A percentile compares a stretch with the other conserved stretches of the same genome.
Evolutionary conservation across 495 filamentous ascomycete genomes (phyloP).

Genomic region (Pseudotulostoma volvatum): DNA sequence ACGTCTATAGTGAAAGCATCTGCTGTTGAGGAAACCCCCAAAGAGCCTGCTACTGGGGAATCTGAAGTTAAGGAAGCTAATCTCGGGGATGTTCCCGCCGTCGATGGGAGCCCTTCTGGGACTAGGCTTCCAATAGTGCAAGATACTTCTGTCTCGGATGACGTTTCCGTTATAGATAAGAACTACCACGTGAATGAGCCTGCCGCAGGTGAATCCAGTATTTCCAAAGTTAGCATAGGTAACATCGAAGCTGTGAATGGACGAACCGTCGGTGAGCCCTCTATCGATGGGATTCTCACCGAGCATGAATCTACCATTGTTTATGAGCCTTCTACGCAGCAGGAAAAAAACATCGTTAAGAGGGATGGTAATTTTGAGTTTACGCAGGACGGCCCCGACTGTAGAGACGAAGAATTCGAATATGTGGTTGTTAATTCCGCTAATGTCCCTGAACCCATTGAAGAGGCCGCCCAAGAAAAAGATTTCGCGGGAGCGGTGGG

Average conservation of each 20-base stretch:
- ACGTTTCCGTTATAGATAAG: not conserved
- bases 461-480: conserved; percentile 3
- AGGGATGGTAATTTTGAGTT: too few relatives aligned
- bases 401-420: too few relatives aligned
- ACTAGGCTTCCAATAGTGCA: not conserved
- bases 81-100: not conserved
- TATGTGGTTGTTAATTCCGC: not conserved
- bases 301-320: too few relatives aligned
- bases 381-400: too few relatives aligned
- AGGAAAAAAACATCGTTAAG: too few relatives aligned
- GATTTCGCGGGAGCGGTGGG: not conserved
- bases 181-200: not conserved
- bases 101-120: not conserved
- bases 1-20: conserved; percentile 1
- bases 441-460: not conserved
- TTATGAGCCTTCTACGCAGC: too few relatives aligned
- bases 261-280: too few relatives aligned
- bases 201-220: not conserved
- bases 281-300: too few relatives aligned
- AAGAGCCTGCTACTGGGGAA: conserved; percentile 3
- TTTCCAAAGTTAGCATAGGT: not conserved
- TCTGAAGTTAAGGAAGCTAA: conserved; percentile 1
- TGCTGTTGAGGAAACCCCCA: conserved; percentile 2
- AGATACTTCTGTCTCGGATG: not conserved
- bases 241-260: too few relatives aligned